Base-by-base conservation (phyloP, 208 protist genomes). In the Leishmania tarentolae region DNA sequence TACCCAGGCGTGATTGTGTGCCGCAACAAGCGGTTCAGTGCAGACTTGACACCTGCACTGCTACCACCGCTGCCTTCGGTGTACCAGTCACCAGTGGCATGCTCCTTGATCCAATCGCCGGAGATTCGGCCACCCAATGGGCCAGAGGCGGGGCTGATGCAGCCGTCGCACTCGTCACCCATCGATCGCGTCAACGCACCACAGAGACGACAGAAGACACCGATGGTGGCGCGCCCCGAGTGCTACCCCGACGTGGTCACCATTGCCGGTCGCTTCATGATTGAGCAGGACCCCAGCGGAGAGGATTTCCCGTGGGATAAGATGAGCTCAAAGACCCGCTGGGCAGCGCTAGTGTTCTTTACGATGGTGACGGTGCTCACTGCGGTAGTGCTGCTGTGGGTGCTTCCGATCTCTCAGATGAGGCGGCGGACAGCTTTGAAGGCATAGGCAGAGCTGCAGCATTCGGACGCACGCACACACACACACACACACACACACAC, bases 1-100 rank as follows among this genome's bases (percentile, higher is more conserved):
- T 91, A 91, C 78, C 88, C 88, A 7, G 65, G 78, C 24, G 75
- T 91, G n/a, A 44, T 91, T n/a, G 86, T 91, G 82, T 83, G 80
- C 75, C 70, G 83, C 78, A 91, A 91, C 77, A 59, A 47, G 35
- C 72, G 73, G 5, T 78, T 80, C 31, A 8, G 46, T 47, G 50
- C 44, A 46, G 11, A n/a, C 56, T 3, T 71, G 74, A 13, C n/a
- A 47, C 70, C 65, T 21, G 7, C 13, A 75, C 65, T 65, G n/a
- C 68, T 57, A 53, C 74, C 46, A n/a, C 3, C 68, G 28, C 52
- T 53, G 35, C 63, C 72, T 13, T 24, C n/a, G 76, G 59, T 28
- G 42, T 24, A 61, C 24, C 46, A 75, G 46, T 1, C 46, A 56
- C 46, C 70, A 40, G 70, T 21, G 35, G 66, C 59, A 44, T 44